phyloP scores from a whole-genome alignment of 495 filamentous ascomycete genomes.

The Penicillium lividum region DNA sequence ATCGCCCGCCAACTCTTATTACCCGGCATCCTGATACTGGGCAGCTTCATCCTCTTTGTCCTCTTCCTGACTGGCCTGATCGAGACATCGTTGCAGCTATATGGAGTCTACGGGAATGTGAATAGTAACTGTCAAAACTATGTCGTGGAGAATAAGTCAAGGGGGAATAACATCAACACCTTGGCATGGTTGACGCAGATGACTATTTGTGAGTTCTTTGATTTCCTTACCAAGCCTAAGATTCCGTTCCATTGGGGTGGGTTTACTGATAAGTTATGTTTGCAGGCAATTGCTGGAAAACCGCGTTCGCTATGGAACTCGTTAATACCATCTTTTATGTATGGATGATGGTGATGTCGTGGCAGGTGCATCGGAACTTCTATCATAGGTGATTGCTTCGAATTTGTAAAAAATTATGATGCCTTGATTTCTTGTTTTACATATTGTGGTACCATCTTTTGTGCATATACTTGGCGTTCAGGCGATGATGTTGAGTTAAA shows the following conservation, averaged over 20 bases:
- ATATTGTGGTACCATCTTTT: slow-evolving; percentile 21
- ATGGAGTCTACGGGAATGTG: slow-evolving; percentile 73
- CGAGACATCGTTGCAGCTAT: slow-evolving; percentile 86
- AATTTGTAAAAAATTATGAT: not conserved
- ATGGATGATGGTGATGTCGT: slow-evolving; percentile 94
- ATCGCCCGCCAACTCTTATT: slow-evolving; percentile 78
- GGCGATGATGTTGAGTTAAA: not conserved
- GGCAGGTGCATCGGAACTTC: slow-evolving; percentile 76
- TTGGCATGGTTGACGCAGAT: slow-evolving; percentile 86
- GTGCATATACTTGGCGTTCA: slow-evolving; percentile 22
- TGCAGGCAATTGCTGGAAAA: slow-evolving; percentile 58
- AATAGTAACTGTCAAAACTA: slow-evolving; percentile 78
- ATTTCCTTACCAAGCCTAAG: not conserved
- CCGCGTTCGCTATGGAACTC: slow-evolving; percentile 64
- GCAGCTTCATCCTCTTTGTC: slow-evolving; percentile 90
- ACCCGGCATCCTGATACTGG: slow-evolving; percentile 85
- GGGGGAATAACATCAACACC: slow-evolving; percentile 67
- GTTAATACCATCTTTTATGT: slow-evolving; percentile 82
- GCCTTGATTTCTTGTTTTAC: not conserved
- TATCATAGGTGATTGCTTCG: slow-evolving; percentile 17
- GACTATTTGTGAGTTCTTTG: slow-evolving; percentile 70
- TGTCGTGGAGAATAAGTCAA: slow-evolving; percentile 56
- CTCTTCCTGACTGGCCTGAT: slow-evolving; percentile 92
- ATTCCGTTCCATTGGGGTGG: not conserved
- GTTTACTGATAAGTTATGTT: slow-evolving; percentile 5